Percentiles rank a stretch among this genome's conserved stretches.
phyloP scores from a whole-genome alignment of 768 basidiomycete species.

The Galerina marginata region DNA sequence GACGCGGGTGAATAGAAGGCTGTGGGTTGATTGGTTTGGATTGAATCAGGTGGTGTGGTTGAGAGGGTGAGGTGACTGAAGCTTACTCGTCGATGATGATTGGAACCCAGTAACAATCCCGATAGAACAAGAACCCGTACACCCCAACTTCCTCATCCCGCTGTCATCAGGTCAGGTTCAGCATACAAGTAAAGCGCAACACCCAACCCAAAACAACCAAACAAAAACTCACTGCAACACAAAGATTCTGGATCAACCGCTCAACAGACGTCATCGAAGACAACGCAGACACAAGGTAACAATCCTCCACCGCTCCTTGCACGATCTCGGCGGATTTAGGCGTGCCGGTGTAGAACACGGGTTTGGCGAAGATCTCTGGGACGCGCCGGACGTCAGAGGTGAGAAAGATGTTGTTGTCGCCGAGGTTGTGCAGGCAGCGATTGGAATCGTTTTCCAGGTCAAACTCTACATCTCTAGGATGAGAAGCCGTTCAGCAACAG shows the following conservation, averaged over 20 bases:
- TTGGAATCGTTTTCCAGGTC: slow-evolving; percentile 60
- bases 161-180: slow-evolving; percentile 28
- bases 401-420: slow-evolving; percentile 20
- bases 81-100: slow-evolving; percentile 64
- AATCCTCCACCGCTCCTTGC: slow-evolving; percentile 57
- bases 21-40: too few relatives aligned
- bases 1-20: slow-evolving; percentile 52
- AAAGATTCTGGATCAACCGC: slow-evolving; percentile 55
- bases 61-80: background rate
- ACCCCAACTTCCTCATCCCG: slow-evolving; percentile 57
- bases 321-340: slow-evolving; percentile 49
- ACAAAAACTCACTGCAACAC: slow-evolving; percentile 39
- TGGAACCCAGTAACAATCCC: slow-evolving; percentile 55
- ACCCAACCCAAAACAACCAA: too few relatives aligned
- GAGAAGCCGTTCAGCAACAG: background rate
- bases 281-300: slow-evolving; percentile 59
- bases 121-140: slow-evolving; percentile 64
- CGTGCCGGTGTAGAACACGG: slow-evolving; percentile 50
- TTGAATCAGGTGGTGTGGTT: background rate
- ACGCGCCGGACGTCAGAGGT: slow-evolving; percentile 44
- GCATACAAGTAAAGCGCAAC: background rate
- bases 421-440: slow-evolving; percentile 45
- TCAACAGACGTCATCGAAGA: slow-evolving; percentile 51
- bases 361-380: slow-evolving; percentile 57
- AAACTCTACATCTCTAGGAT: slow-evolving; percentile 55